phyloP scores from a whole-genome alignment of 1,284 basidiomycete species.

The Trametes sp. region DNA sequence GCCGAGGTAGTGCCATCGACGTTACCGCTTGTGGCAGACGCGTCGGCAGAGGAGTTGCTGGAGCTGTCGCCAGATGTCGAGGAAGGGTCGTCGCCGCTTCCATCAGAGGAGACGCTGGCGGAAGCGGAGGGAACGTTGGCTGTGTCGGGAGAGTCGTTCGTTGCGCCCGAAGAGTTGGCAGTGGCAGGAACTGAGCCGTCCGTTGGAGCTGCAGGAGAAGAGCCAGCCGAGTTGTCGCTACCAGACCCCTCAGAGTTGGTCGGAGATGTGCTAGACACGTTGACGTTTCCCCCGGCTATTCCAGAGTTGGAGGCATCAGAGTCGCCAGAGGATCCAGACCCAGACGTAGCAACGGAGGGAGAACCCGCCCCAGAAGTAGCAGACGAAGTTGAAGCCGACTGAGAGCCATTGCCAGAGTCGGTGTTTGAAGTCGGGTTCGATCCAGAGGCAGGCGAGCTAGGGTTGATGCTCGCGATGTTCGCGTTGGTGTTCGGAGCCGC shows the following conservation, averaged over 20 bases:
- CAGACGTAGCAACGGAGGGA: background rate
- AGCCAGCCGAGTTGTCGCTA: background rate
- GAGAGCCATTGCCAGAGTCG: background rate
- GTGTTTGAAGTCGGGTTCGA: background rate
- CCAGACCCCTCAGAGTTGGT: background rate
- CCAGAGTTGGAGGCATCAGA: conserved; percentile 1
- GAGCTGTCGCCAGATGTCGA: background rate
- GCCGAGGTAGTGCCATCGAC: background rate
- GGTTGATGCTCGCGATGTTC: background rate
- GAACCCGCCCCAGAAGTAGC: background rate
- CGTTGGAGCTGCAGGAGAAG: background rate
- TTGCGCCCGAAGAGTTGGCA: too few species aligned
- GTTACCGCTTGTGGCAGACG: background rate
- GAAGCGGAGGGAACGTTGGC: background rate
- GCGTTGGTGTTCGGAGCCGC: background rate
- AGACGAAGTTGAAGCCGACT: too few species aligned
- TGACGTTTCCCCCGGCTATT: conserved; percentile 8
- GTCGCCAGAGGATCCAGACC: conserved; percentile 9
- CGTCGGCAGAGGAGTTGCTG: too few species aligned
- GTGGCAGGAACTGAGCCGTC: background rate
- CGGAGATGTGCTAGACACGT: conserved; percentile 5
- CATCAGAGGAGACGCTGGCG: background rate
- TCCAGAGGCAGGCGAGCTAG: background rate
- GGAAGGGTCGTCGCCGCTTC: background rate
- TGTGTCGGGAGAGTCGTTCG: background rate